These are phyloP conservation scores for Wickerhamomyces strasburgensis DNA, from an alignment of 805 yeast genomes.

Conservation along the genomic window DNA sequence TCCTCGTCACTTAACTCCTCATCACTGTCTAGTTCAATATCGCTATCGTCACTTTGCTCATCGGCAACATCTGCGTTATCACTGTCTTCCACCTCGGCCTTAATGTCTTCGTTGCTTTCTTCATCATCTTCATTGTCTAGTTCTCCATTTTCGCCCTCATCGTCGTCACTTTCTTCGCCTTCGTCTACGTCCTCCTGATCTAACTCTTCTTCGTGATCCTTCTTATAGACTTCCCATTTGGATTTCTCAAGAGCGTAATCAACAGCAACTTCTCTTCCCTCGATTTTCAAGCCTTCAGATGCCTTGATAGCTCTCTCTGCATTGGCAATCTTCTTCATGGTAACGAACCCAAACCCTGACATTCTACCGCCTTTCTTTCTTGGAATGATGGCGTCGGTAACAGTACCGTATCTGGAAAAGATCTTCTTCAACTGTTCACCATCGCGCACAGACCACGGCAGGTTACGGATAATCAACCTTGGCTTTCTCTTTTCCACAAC, in stretches of 20 bases:
- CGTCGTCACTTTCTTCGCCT: constrained; percentile 29
- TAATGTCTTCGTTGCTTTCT: constrained; percentile 17
- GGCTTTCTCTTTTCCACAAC: constrained; percentile 76
- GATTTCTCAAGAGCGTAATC: constrained; percentile 89
- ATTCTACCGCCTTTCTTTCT: constrained; percentile 81
- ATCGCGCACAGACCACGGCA: constrained; percentile 93
- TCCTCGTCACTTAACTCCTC: constrained; percentile 32
- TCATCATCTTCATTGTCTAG: constrained; percentile 22
- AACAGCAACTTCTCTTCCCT: constrained; percentile 88
- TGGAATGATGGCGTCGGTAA: constrained; percentile 85
- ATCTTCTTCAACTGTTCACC: constrained; percentile 64
- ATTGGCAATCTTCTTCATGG: constrained; percentile 72
- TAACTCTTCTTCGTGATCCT: constrained; percentile 37
- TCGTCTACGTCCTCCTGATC: constrained; percentile 35
- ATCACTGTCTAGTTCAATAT: constrained; percentile 29
- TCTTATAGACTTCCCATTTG: constrained; percentile 65
- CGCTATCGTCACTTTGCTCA: constrained; percentile 24
- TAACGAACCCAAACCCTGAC: constrained; percentile 93
- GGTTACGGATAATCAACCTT: constrained; percentile 79
- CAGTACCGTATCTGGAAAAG: constrained; percentile 78
- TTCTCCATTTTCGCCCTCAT: constrained; percentile 28
- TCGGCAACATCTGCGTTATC: too few relatives aligned
- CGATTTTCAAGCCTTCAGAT: constrained; percentile 69
- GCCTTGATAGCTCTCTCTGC: constrained; percentile 82
- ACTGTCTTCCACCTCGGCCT: constrained; percentile 18